Evolutionary conservation across 129 eudicot genomes (phyloP), one percentile per base, ranked within the genome.

Genomic region (Apium graveolens): DNA sequence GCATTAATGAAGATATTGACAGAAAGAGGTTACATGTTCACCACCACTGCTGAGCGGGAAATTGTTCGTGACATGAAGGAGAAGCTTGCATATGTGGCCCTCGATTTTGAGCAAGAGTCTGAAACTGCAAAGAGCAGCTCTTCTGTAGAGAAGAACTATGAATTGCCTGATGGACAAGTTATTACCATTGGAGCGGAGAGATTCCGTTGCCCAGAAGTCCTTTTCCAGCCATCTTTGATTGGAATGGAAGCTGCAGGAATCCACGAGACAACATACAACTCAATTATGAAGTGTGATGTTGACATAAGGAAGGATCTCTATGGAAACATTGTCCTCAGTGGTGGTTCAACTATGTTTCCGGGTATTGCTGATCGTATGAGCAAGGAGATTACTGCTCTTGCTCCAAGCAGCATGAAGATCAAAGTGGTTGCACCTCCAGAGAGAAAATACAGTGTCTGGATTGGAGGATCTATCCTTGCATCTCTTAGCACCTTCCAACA

Each of bases 1-100:
- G 81, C 84, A 41, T 60, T 81, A 34, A 81, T 81, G 84, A 81
- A 81, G 72, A 81, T 81, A 34, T 76, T 81, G 21, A 81, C 84
- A 11, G 81, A 76, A 60, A 34, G 84, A 45, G 84, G 84, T 11
- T 78, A 78, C 38, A 60, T 71, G 53, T 78, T 78, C 75, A 78
- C 81, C 42, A 78, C 81, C 29, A 65, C 44, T 65, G 81, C 74
- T 6, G 81, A 78, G 31, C 60, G 84, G 79, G 78, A 81, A 81
- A 70, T 42, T 66, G 73, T 78, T 7, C 69, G 81, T 1, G 81
- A 78, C 29, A 63, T 65, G 74, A 63, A 78, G 55, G 81, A 78
- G 75, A 78, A 78, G 80, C 71, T 65, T 32, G 71, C 71, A 11
- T 65, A 65, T 16, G 71, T 65, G 38, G 71, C 71, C 38, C 71